Percentiles rank a stretch among this genome's conserved stretches.
Evolutionary conservation across 73 alveolate genomes (phyloP).

Genomic region (Paramecium octaurelia): DNA sequence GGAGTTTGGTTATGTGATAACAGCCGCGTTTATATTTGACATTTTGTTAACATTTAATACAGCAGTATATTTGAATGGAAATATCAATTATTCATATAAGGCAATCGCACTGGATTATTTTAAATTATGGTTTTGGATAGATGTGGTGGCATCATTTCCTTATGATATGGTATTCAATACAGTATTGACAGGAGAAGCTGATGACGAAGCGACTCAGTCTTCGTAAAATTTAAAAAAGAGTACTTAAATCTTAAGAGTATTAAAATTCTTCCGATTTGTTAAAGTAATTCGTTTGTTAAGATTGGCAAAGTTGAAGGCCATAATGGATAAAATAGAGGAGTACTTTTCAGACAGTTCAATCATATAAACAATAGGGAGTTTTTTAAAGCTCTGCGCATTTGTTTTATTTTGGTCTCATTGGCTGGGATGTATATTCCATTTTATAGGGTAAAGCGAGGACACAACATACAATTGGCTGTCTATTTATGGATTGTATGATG

Average conservation of each 20-base stretch:
- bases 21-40: slow-evolving; percentile 57
- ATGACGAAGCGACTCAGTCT: background rate
- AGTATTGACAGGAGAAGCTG: background rate
- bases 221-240: background rate
- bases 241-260: background rate
- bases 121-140: slow-evolving; percentile 72
- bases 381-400: background rate
- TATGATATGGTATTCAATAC: slow-evolving; percentile 20
- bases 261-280: slow-evolving; percentile 15
- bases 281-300: slow-evolving; percentile 15
- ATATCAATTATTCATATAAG: slow-evolving; percentile 53
- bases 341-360: background rate
- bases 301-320: slow-evolving; percentile 9
- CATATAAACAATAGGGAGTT: background rate
- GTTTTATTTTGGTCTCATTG: slow-evolving; percentile 52
- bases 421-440: slow-evolving; percentile 42
- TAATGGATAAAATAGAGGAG: slow-evolving; percentile 20
- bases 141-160: slow-evolving; percentile 63
- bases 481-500: background rate
- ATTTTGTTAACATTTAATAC: slow-evolving; percentile 64
- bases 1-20: background rate
- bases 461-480: background rate
- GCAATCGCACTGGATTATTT: slow-evolving; percentile 54
- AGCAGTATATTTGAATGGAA: slow-evolving; percentile 70
- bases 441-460: background rate